These are phyloP conservation scores for Lasiosphaeria miniovina DNA, from an alignment of 495 filamentous ascomycete genomes.

Conservation along the genomic window DNA sequence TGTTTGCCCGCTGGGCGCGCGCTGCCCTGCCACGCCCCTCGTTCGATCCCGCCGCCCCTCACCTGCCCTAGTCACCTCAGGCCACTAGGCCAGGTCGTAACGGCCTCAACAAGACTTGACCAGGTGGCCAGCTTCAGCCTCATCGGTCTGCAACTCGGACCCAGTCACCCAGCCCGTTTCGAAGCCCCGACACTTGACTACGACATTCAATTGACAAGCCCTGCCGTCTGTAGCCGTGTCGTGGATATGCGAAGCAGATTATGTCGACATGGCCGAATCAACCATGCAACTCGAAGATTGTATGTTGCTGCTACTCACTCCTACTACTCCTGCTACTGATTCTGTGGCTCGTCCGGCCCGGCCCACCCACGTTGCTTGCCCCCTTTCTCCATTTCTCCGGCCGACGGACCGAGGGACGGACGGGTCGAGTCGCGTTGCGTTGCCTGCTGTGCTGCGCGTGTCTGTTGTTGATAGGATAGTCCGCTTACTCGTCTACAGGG, in stretches of 20 bases:
- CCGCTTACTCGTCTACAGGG: slow-evolving; percentile 52
- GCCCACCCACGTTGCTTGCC: no score
- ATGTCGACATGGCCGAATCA: slow-evolving; percentile 66
- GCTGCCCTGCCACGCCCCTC: no score
- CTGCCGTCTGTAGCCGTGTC: background rate
- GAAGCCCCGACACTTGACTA: no score
- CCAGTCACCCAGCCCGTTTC: no score
- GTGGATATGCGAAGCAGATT: slow-evolving; percentile 33
- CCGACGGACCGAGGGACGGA: no score
- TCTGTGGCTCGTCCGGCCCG: no score
- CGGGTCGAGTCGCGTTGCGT: slow-evolving; percentile 3
- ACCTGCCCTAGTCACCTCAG: slow-evolving; percentile 1
- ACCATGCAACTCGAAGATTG: slow-evolving; percentile 88
- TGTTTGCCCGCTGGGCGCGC: no score
- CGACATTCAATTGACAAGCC: no score
- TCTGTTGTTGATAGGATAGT: slow-evolving; percentile 18
- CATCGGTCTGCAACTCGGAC: no score
- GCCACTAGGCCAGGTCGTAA: background rate
- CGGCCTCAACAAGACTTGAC: slow-evolving; percentile 3
- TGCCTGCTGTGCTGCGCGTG: slow-evolving; percentile 1
- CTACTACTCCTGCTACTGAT: no score
- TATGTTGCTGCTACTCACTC: slow-evolving; percentile 43
- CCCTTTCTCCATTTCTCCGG: no score
- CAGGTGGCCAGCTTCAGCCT: background rate
- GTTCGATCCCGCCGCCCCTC: background rate